phyloP scores from a whole-genome alignment of 2,329 filamentous ascomycete genomes.

The Penicillium sp. region DNA sequence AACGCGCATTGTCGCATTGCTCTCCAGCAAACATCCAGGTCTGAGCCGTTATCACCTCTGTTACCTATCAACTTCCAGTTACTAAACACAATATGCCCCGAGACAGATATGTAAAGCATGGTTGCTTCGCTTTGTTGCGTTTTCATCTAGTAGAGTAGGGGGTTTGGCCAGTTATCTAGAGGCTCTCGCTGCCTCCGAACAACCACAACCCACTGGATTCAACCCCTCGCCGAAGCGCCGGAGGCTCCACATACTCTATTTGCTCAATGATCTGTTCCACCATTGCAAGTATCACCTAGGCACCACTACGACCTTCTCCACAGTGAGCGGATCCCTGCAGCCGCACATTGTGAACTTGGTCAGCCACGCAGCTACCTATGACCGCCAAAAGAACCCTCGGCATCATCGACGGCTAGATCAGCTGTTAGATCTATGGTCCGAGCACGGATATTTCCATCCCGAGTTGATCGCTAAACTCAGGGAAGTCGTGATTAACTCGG shows the following conservation, averaged over 20 bases:
- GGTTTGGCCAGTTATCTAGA: slow-evolving; percentile 74
- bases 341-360: slow-evolving; percentile 62
- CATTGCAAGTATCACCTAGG: slow-evolving; percentile 59
- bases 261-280: slow-evolving; percentile 76
- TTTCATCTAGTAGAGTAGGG: slow-evolving; percentile 63
- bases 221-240: slow-evolving; percentile 62
- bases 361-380: slow-evolving; percentile 53
- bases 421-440: slow-evolving; percentile 69
- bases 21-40: slow-evolving; percentile 83
- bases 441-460: slow-evolving; percentile 60
- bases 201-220: slow-evolving; percentile 25
- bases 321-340: slow-evolving; percentile 58
- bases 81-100: slow-evolving; percentile 34
- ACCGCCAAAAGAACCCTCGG: slow-evolving; percentile 61
- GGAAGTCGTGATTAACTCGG: slow-evolving; percentile 53
- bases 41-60: slow-evolving; percentile 52
- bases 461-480: slow-evolving; percentile 59
- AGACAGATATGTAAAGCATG: slow-evolving; percentile 80
- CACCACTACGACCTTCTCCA: slow-evolving; percentile 43
- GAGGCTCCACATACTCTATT: slow-evolving; percentile 72
- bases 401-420: slow-evolving; percentile 64
- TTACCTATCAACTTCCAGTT: slow-evolving; percentile 24
- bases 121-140: slow-evolving; percentile 70
- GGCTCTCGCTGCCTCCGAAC: slow-evolving; percentile 61
- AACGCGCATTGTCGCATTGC: slow-evolving; percentile 67